Conservation (phyloP, 805 yeast species). For the Hanseniaspora lachancei region DNA sequence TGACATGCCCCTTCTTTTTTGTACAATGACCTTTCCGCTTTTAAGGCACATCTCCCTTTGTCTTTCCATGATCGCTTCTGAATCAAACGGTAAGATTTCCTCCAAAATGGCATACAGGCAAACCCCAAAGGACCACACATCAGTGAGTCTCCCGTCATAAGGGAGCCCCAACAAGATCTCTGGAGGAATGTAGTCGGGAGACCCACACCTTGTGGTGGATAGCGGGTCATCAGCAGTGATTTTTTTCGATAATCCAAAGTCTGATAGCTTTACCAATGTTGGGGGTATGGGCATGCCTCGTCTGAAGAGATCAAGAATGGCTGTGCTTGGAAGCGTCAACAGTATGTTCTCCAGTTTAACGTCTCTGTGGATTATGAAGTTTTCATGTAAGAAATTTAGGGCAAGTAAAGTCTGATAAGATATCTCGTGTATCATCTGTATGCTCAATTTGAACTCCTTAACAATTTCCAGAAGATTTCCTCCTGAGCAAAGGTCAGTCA, state of each 20-base stretch:
- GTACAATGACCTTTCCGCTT: slow-evolving; percentile 1
- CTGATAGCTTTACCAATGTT: slow-evolving; percentile 50
- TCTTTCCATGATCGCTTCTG: slow-evolving; percentile 30
- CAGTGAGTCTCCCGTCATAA: slow-evolving; percentile 83
- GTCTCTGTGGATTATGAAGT: slow-evolving; percentile 74
- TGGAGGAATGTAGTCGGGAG: slow-evolving; percentile 93
- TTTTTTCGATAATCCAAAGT: slow-evolving; percentile 74
- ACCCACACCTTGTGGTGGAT: slow-evolving; percentile 82
- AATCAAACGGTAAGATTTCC: slow-evolving; percentile 82
- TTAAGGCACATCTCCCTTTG: slow-evolving; percentile 20
- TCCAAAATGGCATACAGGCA: slow-evolving; percentile 75
- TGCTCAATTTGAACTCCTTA: slow-evolving; percentile 33
- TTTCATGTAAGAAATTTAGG: slow-evolving; percentile 54
- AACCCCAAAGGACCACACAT: slow-evolving; percentile 92
- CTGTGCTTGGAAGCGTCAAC: slow-evolving; percentile 31
- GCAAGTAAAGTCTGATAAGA: slow-evolving; percentile 62
- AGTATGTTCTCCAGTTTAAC: slow-evolving; percentile 77
- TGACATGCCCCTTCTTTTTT: slow-evolving; percentile 31
- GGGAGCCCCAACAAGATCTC: slow-evolving; percentile 81
- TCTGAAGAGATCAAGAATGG: slow-evolving; percentile 20
- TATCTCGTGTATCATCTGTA: slow-evolving; percentile 43
- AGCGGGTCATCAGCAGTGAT: slow-evolving; percentile 40
- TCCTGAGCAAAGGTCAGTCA: slow-evolving; percentile 66
- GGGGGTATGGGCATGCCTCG: slow-evolving; percentile 14
- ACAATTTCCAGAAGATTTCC: slow-evolving; percentile 72